These are phyloP conservation scores for Eustoma russellianum DNA, from an alignment of 257 asterid species.

Conservation along the genomic window DNA sequence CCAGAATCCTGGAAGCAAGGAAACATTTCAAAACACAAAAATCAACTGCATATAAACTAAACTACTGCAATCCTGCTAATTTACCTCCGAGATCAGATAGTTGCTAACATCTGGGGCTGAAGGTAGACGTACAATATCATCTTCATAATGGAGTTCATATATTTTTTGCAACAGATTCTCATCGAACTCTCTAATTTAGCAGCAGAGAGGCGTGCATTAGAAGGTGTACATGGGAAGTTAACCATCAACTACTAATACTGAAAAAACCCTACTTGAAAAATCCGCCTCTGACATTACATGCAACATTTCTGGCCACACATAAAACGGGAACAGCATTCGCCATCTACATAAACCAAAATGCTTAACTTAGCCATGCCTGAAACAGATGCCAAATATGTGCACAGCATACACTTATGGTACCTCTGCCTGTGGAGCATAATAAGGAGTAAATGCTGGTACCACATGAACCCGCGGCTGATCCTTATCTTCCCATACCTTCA, in stretches of 20 bases:
- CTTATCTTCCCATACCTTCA: conserved; percentile 96
- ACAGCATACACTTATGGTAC: conserved; percentile 28
- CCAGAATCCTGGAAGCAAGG: conserved; percentile 52
- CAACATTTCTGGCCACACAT: conserved; percentile 98
- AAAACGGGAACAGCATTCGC: conserved; percentile 89
- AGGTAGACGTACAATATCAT: conserved; percentile 70
- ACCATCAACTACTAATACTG: conserved; percentile 3
- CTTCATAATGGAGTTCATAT: conserved; percentile 70
- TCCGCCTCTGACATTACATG: conserved; percentile 94
- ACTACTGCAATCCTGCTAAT: not conserved
- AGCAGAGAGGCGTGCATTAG: conserved; percentile 5
- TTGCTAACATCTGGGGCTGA: conserved; percentile 92
- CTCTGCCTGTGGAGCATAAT: conserved; percentile 99
- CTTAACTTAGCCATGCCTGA: conserved; percentile 7
- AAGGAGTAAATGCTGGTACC: conserved; percentile 95
- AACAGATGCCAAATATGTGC: conserved; percentile 2
- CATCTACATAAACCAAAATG: conserved; percentile 31
- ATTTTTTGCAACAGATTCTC: conserved; percentile 57
- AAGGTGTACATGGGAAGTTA: not conserved
- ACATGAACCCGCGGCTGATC: conserved; percentile 98
- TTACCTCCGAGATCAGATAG: conserved; percentile 88
- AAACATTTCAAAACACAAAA: conserved; percentile 9
- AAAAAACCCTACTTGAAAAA: conserved; percentile 73
- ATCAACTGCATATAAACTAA: conserved; percentile 6
- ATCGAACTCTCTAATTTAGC: conserved; percentile 68